phyloP scores from a whole-genome alignment of 78 protist genomes.

The Dictyostelium citrinum region DNA sequence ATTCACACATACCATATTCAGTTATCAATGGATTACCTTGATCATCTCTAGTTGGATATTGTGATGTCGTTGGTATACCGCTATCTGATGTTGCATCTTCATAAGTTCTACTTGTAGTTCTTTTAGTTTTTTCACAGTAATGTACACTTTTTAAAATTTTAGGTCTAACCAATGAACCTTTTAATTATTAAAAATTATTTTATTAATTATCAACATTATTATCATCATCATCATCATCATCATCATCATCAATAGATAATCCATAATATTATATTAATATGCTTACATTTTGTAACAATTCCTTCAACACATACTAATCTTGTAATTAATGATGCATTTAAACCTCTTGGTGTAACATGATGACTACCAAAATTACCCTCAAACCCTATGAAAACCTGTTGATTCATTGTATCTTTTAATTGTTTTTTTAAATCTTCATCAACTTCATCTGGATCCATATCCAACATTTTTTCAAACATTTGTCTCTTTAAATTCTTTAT shows the following conservation, averaged over 20 bases:
- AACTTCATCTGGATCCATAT: background rate
- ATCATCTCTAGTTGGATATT: slow-evolving; percentile 90
- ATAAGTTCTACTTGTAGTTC: slow-evolving; percentile 57
- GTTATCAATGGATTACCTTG: slow-evolving; percentile 94
- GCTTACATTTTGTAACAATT: slow-evolving; percentile 94
- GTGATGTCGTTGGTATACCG: slow-evolving; percentile 79
- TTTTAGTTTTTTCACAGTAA: slow-evolving; percentile 90
- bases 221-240: background rate
- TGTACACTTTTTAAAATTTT: slow-evolving; percentile 94
- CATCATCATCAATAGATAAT: background rate
- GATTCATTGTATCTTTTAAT: background rate
- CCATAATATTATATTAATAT: background rate
- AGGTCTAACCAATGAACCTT: slow-evolving; percentile 82
- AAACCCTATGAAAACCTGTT: slow-evolving; percentile 86
- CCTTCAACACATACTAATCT: slow-evolving; percentile 96
- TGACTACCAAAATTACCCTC: slow-evolving; percentile 93
- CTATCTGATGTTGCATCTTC: slow-evolving; percentile 86
- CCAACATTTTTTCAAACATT: background rate
- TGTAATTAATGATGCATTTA: slow-evolving; percentile 86
- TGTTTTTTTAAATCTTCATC: background rate
- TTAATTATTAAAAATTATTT: background rate
- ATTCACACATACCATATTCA: slow-evolving; percentile 96
- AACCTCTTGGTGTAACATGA: slow-evolving; percentile 95
- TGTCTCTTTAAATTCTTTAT: background rate
- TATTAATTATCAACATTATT: background rate